A percentile compares a stretch with the other conserved stretches of the same genome.
Evolutionary conservation across 1,139 yeast genomes (phyloP).

Genomic region (Taiozyma sp.): DNA sequence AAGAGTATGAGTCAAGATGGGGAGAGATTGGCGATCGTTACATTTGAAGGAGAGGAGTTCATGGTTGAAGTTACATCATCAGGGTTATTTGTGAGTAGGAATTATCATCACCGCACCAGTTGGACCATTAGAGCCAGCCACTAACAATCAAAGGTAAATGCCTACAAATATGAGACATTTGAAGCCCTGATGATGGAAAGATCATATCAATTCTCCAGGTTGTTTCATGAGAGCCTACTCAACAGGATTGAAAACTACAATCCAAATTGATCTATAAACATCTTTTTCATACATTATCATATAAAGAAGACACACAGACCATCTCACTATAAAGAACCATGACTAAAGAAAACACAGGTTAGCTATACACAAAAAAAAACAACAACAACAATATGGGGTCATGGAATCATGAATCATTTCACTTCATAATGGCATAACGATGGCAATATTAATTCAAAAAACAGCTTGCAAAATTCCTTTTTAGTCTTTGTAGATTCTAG

Average conservation of each 20-base stretch:
- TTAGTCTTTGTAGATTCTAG: slow-evolving; percentile 23
- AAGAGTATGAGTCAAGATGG: neutral
- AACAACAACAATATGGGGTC: neutral
- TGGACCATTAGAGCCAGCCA: no score
- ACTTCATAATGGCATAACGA: neutral
- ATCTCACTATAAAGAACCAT: neutral
- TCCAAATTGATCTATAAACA: neutral
- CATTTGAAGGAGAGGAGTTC: slow-evolving; percentile 20
- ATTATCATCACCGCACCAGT: no score
- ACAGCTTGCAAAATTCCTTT: neutral
- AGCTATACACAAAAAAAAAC: neutral
- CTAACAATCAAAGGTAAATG: slow-evolving; percentile 5
- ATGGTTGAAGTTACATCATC: slow-evolving; percentile 15
- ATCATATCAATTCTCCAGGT: slow-evolving; percentile 30
- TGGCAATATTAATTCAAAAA: neutral
- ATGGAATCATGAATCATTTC: neutral
- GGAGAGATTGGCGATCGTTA: slow-evolving; percentile 13
- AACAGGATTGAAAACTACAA: neutral
- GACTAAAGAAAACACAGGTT: no score
- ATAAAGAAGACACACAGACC: neutral
- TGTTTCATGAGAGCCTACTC: slow-evolving; percentile 30
- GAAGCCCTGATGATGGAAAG: slow-evolving; percentile 39
- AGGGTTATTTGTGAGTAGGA: slow-evolving; percentile 25
- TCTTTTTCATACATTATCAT: neutral
- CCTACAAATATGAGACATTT: slow-evolving; percentile 35